These are phyloP conservation scores for Pseudopyrenochaeta lycopersici DNA, from an alignment of 2,329 filamentous ascomycete species.

Conservation along the genomic window DNA sequence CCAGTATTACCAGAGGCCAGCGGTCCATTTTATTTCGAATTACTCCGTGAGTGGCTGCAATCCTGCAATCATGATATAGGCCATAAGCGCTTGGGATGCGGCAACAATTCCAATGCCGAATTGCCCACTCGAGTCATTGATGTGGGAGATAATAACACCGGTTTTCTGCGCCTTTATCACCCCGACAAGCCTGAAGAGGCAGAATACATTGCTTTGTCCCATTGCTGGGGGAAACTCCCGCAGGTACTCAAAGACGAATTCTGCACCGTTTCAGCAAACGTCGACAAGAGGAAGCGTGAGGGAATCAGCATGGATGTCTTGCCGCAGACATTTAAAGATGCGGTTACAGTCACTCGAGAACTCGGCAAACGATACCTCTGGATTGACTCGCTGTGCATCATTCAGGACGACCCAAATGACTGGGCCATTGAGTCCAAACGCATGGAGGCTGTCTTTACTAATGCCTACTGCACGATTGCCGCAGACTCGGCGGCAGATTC, in stretches of 20 bases:
- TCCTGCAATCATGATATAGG: too few relatives aligned
- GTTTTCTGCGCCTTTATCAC: too few relatives aligned
- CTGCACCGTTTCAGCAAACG: neutral
- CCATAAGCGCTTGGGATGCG: too few relatives aligned
- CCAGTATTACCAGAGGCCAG: too few relatives aligned
- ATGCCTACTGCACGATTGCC: slow-evolving; percentile 8
- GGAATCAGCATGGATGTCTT: neutral
- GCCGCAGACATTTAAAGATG: slow-evolving; percentile 10
- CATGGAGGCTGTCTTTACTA: slow-evolving; percentile 6
- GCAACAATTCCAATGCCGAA: too few relatives aligned
- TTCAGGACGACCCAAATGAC: neutral
- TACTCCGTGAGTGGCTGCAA: too few relatives aligned
- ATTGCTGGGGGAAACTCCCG: slow-evolving; percentile 3
- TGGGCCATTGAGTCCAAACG: neutral
- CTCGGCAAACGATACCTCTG: slow-evolving; percentile 6
- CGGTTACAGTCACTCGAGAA: slow-evolving; percentile 4
- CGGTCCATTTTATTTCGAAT: too few relatives aligned
- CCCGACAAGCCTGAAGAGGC: too few relatives aligned
- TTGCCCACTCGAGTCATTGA: too few relatives aligned
- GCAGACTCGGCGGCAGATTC: slow-evolving; percentile 6
- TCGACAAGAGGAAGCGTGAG: neutral
- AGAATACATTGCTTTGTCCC: slow-evolving; percentile 4
- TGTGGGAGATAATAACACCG: too few relatives aligned
- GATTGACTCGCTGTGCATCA: slow-evolving; percentile 8
- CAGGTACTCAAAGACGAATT: neutral